These are phyloP conservation scores for Debaryomyces nepalensis DNA, from an alignment of 1,139 yeast genomes.

Conservation along the genomic window DNA sequence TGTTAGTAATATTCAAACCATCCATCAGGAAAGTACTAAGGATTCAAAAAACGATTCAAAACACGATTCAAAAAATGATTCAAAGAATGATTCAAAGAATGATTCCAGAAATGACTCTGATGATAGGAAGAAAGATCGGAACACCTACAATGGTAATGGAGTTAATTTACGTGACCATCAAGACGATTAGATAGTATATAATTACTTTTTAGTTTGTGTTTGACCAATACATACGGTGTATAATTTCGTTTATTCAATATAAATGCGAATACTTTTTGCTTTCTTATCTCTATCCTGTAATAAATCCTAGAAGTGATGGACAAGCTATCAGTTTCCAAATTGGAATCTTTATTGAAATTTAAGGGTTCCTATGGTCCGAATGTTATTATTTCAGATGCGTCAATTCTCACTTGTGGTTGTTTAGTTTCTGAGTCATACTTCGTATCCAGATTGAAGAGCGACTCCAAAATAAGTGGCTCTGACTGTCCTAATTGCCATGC, in stretches of 20 bases:
- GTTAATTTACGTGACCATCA: conserved; percentile 15
- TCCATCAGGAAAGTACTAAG: conserved; percentile 22
- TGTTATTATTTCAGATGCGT: conserved; percentile 50
- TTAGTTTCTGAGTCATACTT: conserved; percentile 58
- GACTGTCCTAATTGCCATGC: conserved; percentile 57
- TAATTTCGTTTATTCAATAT: neutral
- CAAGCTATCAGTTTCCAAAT: conserved; percentile 27
- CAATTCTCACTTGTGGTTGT: conserved; percentile 74
- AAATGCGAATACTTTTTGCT: neutral
- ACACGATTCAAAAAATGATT: neutral
- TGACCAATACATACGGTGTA: neutral
- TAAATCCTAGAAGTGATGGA: conserved; percentile 28
- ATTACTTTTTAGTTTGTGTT: neutral
- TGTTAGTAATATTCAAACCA: conserved; percentile 29
- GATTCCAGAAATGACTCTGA: neutral
- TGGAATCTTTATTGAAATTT: conserved; percentile 37
- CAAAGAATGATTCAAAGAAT: neutral
- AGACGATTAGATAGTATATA: conserved; percentile 2
- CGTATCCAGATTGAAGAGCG: conserved; percentile 20
- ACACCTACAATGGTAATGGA: conserved; percentile 29
- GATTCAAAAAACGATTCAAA: conserved; percentile 4
- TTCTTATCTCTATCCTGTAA: neutral
- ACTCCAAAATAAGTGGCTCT: conserved; percentile 16
- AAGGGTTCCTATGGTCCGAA: conserved; percentile 27
- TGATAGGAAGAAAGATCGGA: conserved; percentile 13